These are phyloP conservation scores for Podaxis sp. DNA, from an alignment of 768 basidiomycete species.

Conservation along the genomic window DNA sequence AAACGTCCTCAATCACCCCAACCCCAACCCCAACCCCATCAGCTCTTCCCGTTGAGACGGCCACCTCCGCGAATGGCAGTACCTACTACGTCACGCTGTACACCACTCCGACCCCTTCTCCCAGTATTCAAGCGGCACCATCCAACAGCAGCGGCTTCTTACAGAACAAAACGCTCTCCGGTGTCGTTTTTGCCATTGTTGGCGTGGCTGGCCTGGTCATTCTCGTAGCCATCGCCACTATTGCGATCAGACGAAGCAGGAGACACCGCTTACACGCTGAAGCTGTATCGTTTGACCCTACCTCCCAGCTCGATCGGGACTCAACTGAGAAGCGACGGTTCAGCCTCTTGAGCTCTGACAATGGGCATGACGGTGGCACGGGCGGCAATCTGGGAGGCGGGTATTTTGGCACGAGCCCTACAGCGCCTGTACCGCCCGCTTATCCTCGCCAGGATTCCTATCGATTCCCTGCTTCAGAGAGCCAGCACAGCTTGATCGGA, in stretches of 20 bases:
- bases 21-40: neutral
- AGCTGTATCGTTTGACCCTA: slow-evolving; percentile 53
- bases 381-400: neutral
- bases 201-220: slow-evolving; percentile 47
- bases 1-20: neutral
- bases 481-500: neutral
- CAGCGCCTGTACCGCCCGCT: neutral
- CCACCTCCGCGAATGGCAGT: neutral
- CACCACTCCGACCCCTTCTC: slow-evolving; percentile 6
- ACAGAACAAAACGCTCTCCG: slow-evolving; percentile 63
- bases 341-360: slow-evolving; percentile 26
- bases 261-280: slow-evolving; percentile 39
- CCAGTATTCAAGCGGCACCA: slow-evolving; percentile 9
- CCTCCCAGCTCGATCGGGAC: slow-evolving; percentile 21
- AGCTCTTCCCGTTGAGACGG: neutral
- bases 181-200: slow-evolving; percentile 52
- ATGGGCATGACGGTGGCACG: slow-evolving; percentile 14
- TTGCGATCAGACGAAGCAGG: slow-evolving; percentile 47
- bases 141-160: slow-evolving; percentile 41
- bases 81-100: neutral
- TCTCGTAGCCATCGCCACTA: slow-evolving; percentile 42
- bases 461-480: slow-evolving; percentile 3
- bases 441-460: neutral
- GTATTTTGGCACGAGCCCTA: neutral
- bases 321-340: slow-evolving; percentile 24